Evolutionary conservation across 2,329 filamentous ascomycete genomes (phyloP).

Genomic region (Nothophoma quercina): DNA sequence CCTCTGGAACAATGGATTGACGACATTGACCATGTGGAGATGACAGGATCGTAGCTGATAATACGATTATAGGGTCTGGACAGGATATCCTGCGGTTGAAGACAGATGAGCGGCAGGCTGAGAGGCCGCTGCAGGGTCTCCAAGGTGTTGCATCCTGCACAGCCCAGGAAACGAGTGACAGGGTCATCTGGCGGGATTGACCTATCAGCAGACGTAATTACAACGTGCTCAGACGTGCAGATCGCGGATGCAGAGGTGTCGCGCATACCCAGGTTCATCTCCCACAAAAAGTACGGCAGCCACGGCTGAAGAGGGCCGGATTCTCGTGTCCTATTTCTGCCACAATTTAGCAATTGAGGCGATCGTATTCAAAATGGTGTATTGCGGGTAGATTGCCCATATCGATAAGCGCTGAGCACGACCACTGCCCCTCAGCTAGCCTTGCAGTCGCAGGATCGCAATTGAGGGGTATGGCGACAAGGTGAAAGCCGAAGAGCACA

Average conservation of each 20-base stretch:
- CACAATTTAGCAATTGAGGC: background rate
- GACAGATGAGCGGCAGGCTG: constrained; percentile 30
- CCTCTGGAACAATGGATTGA: constrained; percentile 26
- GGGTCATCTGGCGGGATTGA: constrained; percentile 43
- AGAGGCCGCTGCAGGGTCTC: constrained; percentile 46
- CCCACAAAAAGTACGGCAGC: constrained; percentile 8
- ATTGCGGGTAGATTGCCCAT: constrained; percentile 9
- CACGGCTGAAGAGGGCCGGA: constrained; percentile 14
- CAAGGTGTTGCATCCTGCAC: constrained; percentile 28
- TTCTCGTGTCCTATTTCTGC: constrained; percentile 5
- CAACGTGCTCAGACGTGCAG: constrained; percentile 36
- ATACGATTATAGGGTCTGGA: constrained; percentile 34
- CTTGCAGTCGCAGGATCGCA: constrained; percentile 11
- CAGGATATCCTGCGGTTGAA: constrained; percentile 34
- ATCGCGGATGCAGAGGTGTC: constrained; percentile 39
- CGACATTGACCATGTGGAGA: constrained; percentile 20
- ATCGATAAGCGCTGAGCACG: constrained; percentile 9
- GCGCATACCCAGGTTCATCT: constrained; percentile 26
- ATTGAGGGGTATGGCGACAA: constrained; percentile 17
- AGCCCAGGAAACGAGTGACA: constrained; percentile 27
- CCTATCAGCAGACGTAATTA: constrained; percentile 43
- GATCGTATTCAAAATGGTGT: constrained; percentile 1
- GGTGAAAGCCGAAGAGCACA: constrained; percentile 8
- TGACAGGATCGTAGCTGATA: constrained; percentile 36
- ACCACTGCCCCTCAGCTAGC: constrained; percentile 12